phyloP scores from a whole-genome alignment of 306 rosid genomes.

The Cucumis hystrix region DNA sequence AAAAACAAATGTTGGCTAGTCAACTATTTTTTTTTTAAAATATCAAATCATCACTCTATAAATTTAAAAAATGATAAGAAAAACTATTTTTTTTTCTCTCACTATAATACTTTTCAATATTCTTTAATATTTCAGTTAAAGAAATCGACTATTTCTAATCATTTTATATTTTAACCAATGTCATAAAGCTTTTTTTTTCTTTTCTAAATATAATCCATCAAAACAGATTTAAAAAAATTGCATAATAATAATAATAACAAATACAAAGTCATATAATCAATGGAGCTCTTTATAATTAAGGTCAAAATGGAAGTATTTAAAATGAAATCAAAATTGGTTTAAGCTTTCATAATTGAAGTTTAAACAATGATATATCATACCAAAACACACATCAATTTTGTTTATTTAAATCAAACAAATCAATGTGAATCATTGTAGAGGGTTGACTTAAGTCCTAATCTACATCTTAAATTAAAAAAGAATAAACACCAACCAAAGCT shows the following conservation, averaged over 20 bases:
- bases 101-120: neutral
- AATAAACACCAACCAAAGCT: neutral
- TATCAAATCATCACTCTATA: no score
- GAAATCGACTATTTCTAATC: no score
- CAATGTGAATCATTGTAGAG: neutral
- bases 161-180: no score
- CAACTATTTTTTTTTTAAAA: no score
- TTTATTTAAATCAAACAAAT: neutral
- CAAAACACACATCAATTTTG: neutral
- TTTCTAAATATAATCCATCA: no score
- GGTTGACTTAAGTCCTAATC: constrained; percentile 5
- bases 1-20: no score
- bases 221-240: no score
- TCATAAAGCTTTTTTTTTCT: no score
- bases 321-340: neutral
- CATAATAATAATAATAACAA: no score
- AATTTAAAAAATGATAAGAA: no score
- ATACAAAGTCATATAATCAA: neutral
- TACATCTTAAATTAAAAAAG: neutral
- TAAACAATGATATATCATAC: neutral
- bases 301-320: neutral
- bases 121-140: no score
- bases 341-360: neutral
- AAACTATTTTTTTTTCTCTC: no score
- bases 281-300: neutral